Base-by-base conservation (phyloP, 1,284 basidiomycete species). In the Prillingera fragicola region DNA sequence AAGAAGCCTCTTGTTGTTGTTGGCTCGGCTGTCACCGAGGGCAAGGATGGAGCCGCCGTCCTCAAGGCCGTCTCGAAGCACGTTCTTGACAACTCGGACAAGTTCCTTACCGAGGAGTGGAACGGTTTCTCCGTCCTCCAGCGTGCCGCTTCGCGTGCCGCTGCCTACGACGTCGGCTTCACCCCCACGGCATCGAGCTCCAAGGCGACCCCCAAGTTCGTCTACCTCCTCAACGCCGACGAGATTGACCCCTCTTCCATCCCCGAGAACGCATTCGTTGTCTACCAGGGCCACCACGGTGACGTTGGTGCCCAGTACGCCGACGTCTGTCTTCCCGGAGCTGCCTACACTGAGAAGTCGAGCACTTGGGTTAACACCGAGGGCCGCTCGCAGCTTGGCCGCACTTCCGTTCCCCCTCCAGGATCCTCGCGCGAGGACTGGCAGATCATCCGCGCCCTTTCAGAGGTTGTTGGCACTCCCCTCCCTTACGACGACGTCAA, bases 221-320 rank as follows among this genome's bases (percentile, higher is more conserved):
- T 99, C 63, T 97, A 96, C 75, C 82, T 99, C 43, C 81, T 98
- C 54, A 94, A 94, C 68, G 91, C 94, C 5, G 95, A 98, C 63
- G 92, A 97, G 67, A 74, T 98, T 46, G 81, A 91, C 63, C 85
- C 90, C 33, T 80, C 83, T 48, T 81, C 83, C n/a, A 95, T 99
- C 54, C 92, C 95, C 24, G 77, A 82, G 52, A 82, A 92, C 62
- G 91, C 94, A 1, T 98, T 98, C 64, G 94, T 98, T 34, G 94
- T 98, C 13, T 99, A 98, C 74, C 95, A 98, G 71, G 95, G 95
- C 34, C 94, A 97, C 73, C 94, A 98, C 67, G 95, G 95, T 68
- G 95, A 99, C 69, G 78, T 90, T 33, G 94, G 95, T 39, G 95
- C 95, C 3, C 88, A 92, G 64, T 84, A 92, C 40, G 95, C 95